Percentiles rank a stretch among this genome's conserved stretches.
Evolutionary conservation across 129 eudicot genomes (phyloP).

Genomic region (Chrysanthemum seticuspe): DNA sequence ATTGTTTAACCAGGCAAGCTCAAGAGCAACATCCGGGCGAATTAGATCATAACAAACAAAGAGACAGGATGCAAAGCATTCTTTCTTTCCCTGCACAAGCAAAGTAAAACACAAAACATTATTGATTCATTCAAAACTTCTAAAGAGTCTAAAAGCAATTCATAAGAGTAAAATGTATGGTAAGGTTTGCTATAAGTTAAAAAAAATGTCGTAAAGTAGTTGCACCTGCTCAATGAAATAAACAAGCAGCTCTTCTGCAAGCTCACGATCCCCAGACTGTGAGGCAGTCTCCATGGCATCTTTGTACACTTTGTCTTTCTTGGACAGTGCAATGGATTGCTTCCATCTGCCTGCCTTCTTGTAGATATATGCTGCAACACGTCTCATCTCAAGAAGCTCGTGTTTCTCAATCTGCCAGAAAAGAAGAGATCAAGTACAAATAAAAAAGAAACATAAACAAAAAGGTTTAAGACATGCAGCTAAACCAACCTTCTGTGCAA

Average conservation of each 20-base stretch:
- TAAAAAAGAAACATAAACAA: neutral
- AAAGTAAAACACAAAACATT: constrained; percentile 16
- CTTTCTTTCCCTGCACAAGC: constrained; percentile 88
- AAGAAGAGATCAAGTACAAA: neutral
- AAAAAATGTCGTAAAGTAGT: neutral
- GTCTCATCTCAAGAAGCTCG: constrained; percentile 98
- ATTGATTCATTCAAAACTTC: constrained; percentile 9
- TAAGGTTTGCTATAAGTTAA: no score
- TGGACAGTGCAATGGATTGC: constrained; percentile 92
- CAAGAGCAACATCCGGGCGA: constrained; percentile 90
- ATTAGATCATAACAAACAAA: constrained; percentile 91
- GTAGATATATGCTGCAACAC: constrained; percentile 95
- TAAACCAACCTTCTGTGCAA: constrained; percentile 83
- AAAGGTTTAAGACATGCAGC: neutral
- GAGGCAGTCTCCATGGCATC: constrained; percentile 99
- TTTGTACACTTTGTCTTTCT: constrained; percentile 91
- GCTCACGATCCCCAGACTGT: constrained; percentile 97
- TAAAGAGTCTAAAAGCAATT: neutral
- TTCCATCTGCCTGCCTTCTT: constrained; percentile 99
- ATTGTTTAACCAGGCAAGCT: constrained; percentile 98
- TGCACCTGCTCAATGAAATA: constrained; percentile 92
- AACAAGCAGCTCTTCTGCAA: constrained; percentile 89
- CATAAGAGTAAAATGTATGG: no score
- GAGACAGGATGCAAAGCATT: constrained; percentile 97
- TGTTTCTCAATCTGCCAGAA: constrained; percentile 90